phyloP scores from a whole-genome alignment of 176 grass and related monocot genomes.

The Avena atlantica region DNA sequence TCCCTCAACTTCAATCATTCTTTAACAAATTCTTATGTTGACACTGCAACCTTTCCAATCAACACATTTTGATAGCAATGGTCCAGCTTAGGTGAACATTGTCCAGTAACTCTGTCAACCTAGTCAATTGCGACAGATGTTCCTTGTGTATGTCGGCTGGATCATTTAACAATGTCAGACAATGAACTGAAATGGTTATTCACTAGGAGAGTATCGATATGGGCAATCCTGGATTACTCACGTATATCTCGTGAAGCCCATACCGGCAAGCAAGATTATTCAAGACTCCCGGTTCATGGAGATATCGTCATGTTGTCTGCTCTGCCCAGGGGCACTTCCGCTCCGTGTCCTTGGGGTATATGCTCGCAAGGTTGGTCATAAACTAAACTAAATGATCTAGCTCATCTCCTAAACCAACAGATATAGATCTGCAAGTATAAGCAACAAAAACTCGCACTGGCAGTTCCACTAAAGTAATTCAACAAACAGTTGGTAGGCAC shows the following conservation, averaged over 20 bases:
- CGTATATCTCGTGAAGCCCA: conserved; percentile 86
- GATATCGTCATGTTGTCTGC: conserved; percentile 98
- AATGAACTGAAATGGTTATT: too few relatives aligned
- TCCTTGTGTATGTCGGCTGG: conserved; percentile 80
- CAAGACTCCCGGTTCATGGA: conserved; percentile 84
- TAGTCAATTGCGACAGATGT: conserved; percentile 45
- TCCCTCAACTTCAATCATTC: too few relatives aligned
- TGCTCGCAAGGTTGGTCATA: conserved; percentile 63
- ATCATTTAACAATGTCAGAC: background rate
- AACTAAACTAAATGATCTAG: conserved; percentile 50
- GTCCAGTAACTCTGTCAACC: too few relatives aligned
- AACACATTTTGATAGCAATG: too few relatives aligned
- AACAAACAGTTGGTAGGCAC: background rate
- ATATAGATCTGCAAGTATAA: background rate
- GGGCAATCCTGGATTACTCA: conserved; percentile 4
- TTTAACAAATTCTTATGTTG: too few relatives aligned
- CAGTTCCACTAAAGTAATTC: background rate
- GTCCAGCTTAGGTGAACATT: too few relatives aligned
- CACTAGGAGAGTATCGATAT: too few relatives aligned
- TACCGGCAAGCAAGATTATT: conserved; percentile 73
- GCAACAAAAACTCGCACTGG: too few relatives aligned
- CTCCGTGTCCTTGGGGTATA: conserved; percentile 89
- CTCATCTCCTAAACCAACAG: background rate
- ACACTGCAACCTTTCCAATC: too few relatives aligned
- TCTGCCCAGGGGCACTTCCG: conserved; percentile 61